These are phyloP conservation scores for Ustilago trichophora DNA, from an alignment of 1,284 basidiomycete genomes.

Conservation along the genomic window DNA sequence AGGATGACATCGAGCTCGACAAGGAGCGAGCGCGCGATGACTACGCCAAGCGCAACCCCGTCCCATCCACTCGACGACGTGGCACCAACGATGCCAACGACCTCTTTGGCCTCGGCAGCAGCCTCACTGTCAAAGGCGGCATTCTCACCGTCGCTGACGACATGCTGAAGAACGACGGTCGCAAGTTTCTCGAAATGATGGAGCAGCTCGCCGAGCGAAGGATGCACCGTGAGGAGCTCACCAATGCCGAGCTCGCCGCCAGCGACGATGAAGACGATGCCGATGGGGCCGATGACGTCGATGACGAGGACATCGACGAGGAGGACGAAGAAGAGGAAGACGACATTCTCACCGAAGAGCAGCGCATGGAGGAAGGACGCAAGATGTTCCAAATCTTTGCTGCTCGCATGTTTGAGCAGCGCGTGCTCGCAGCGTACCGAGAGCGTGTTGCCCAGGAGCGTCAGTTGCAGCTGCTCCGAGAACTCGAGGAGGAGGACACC, in stretches of 20 bases:
- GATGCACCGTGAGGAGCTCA: slow-evolving; percentile 86
- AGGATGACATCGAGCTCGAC: slow-evolving; percentile 57
- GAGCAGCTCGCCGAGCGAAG: slow-evolving; percentile 95
- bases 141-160: slow-evolving; percentile 99
- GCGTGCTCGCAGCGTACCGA: slow-evolving; percentile 89
- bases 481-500: slow-evolving; percentile 88
- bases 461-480: slow-evolving; percentile 83
- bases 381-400: slow-evolving; percentile 99
- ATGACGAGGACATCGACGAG: slow-evolving; percentile 70
- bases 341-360: slow-evolving; percentile 70
- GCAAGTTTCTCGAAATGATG: slow-evolving; percentile 99
- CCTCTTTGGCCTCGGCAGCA: slow-evolving; percentile 80
- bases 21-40: slow-evolving; percentile 63
- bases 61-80: slow-evolving; percentile 25
- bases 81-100: slow-evolving; percentile 69
- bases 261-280: slow-evolving; percentile 64
- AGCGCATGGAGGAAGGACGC: slow-evolving; percentile 98
- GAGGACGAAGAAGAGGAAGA: slow-evolving; percentile 70
- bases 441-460: slow-evolving; percentile 88
- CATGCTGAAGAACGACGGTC: slow-evolving; percentile 95
- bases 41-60: slow-evolving; percentile 41
- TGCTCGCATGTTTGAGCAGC: slow-evolving; percentile 99
- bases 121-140: slow-evolving; percentile 85
- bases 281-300: slow-evolving; percentile 53
- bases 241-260: slow-evolving; percentile 67